phyloP scores from a whole-genome alignment of 768 basidiomycete species.

The Hygrocybe punicea region DNA sequence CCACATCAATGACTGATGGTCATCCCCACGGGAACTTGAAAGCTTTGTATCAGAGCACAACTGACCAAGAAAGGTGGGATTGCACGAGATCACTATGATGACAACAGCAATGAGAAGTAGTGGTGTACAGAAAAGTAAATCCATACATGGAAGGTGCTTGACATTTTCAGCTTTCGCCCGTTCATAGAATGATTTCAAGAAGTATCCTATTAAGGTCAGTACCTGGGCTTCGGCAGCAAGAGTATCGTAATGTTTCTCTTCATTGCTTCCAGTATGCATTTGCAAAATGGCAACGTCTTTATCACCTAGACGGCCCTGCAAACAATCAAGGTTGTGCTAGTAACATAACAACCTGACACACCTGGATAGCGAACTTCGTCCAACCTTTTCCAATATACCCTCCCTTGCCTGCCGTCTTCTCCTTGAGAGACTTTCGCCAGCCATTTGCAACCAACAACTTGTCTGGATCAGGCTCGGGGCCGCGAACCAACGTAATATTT shows the following conservation, averaged over 20 bases:
- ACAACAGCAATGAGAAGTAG: too few relatives aligned
- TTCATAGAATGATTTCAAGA: slow-evolving; percentile 4
- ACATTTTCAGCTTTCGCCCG: background rate
- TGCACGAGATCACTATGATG: background rate
- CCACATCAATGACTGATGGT: background rate
- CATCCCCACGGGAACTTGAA: background rate
- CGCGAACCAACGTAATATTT: background rate
- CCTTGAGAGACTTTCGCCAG: too few relatives aligned
- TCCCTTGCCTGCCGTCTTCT: too few relatives aligned
- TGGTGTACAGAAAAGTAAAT: too few relatives aligned
- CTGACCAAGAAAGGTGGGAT: background rate
- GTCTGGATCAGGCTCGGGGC: slow-evolving; percentile 1
- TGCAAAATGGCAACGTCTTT: slow-evolving; percentile 1
- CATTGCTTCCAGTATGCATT: background rate
- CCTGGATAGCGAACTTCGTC: too few relatives aligned
- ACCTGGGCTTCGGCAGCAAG: background rate
- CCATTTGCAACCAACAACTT: background rate
- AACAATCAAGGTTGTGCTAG: too few relatives aligned
- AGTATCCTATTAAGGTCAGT: background rate
- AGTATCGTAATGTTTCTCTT: background rate
- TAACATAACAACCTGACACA: too few relatives aligned
- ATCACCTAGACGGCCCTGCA: background rate
- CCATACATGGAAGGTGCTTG: background rate
- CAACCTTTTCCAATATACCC: too few relatives aligned
- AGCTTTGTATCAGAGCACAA: background rate